Conservation (phyloP, 768 basidiomycete species). For the Panaeolus papilionaceus region DNA sequence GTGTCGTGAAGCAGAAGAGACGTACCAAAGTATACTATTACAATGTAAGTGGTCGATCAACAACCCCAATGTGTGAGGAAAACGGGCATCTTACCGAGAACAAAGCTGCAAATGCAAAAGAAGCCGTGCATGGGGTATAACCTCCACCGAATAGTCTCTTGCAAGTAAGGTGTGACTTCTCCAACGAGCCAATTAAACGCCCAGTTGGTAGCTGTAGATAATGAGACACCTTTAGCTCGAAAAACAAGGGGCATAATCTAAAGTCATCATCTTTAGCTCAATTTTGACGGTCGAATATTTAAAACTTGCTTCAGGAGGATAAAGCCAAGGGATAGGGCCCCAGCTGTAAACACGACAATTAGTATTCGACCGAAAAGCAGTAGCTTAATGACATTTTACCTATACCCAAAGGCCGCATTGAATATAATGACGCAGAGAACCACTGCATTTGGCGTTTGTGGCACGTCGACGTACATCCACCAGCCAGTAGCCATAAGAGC, state of each 20-base stretch:
- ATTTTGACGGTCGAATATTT: conserved; percentile 8
- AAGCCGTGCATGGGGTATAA: conserved; percentile 96
- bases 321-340: conserved; percentile 90
- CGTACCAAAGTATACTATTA: conserved; percentile 77
- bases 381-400: conserved; percentile 40
- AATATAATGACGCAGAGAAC: conserved; percentile 89
- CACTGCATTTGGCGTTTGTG: conserved; percentile 85
- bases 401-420: conserved; percentile 94
- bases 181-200: conserved; percentile 93
- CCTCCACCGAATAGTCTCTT: conserved; percentile 89
- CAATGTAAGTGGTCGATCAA: background rate
- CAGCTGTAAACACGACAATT: conserved; percentile 49
- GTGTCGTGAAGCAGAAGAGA: conserved; percentile 21
- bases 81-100: conserved; percentile 58
- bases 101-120: conserved; percentile 87
- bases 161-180: conserved; percentile 84
- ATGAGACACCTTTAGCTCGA: conserved; percentile 93
- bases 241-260: conserved; percentile 90
- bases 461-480: conserved; percentile 93
- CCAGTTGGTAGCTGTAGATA: conserved; percentile 92
- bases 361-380: conserved; percentile 2
- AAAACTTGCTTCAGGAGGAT: conserved; percentile 76
- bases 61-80: conserved; percentile 1
- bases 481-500: conserved; percentile 84
- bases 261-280: conserved; percentile 13